These are phyloP conservation scores for Chalciporus chontae DNA, from an alignment of 768 basidiomycete genomes.

Conservation along the genomic window DNA sequence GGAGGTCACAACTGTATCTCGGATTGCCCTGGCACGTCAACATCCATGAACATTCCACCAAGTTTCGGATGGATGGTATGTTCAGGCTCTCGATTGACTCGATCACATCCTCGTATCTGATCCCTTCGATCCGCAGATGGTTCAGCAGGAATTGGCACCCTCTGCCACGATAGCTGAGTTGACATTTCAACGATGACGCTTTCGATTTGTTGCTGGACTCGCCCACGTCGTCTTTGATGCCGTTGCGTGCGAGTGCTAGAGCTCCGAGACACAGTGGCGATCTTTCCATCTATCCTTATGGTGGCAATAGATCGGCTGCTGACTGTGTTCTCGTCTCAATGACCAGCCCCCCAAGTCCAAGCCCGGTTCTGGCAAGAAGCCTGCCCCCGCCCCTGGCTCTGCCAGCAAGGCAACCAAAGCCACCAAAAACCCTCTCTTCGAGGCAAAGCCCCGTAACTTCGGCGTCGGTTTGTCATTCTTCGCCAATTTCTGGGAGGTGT, in stretches of 20 bases:
- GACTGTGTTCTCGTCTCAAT: conserved; percentile 74
- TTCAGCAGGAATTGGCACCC: conserved; percentile 18
- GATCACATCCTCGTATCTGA: conserved; percentile 17
- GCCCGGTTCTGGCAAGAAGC: conserved; percentile 73
- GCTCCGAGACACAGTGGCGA: conserved; percentile 45
- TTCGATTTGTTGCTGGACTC: conserved; percentile 39
- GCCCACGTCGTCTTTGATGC: conserved; percentile 18
- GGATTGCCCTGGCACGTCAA: conserved; percentile 39
- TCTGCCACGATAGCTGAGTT: conserved; percentile 37
- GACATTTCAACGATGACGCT: conserved; percentile 36
- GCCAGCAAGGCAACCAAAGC: conserved; percentile 70
- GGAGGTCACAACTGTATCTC: conserved; percentile 22
- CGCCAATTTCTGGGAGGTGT: neutral
- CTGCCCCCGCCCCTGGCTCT: conserved; percentile 80
- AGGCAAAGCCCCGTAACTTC: conserved; percentile 87
- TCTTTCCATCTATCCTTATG: conserved; percentile 23
- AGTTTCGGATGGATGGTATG: conserved; percentile 52
- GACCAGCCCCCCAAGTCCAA: conserved; percentile 82
- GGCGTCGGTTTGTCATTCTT: conserved; percentile 74
- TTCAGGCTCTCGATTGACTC: conserved; percentile 36
- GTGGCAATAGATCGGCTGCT: conserved; percentile 24
- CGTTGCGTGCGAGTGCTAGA: conserved; percentile 40
- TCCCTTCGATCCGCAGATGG: conserved; percentile 18
- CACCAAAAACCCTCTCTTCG: conserved; percentile 96
- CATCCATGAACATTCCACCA: conserved; percentile 29